These are phyloP conservation scores for Fusarium continuum DNA, from an alignment of 2,329 filamentous ascomycete genomes.

Conservation along the genomic window DNA sequence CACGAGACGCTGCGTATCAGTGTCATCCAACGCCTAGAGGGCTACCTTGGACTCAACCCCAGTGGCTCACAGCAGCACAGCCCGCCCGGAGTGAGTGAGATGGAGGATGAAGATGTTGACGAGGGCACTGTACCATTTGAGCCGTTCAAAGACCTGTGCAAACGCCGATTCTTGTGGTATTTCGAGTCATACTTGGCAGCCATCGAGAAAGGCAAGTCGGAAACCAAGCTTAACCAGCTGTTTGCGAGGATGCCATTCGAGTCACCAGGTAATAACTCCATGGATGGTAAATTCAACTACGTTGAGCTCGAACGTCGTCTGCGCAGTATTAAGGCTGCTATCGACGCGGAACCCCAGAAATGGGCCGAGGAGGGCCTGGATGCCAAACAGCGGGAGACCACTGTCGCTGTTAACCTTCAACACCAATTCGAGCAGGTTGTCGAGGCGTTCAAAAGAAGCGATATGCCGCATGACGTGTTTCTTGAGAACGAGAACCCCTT, in stretches of 20 bases:
- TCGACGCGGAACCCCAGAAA: conserved; percentile 74
- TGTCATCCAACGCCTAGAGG: conserved; percentile 85
- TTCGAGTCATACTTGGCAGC: conserved; percentile 84
- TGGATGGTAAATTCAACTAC: conserved; percentile 90
- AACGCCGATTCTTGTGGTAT: conserved; percentile 95
- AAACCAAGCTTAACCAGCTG: conserved; percentile 68
- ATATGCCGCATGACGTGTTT: conserved; percentile 77
- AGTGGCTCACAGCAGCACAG: conserved; percentile 54
- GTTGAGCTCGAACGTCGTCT: conserved; percentile 75
- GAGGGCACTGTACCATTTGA: conserved; percentile 72
- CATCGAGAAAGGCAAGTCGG: conserved; percentile 70
- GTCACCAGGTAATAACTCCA: conserved; percentile 70
- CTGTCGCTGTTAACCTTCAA: conserved; percentile 82
- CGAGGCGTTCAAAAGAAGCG: conserved; percentile 75
- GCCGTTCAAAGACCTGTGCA: conserved; percentile 89
- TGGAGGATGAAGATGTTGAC: conserved; percentile 61
- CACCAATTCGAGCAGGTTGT: conserved; percentile 86
- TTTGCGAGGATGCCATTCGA: conserved; percentile 95
- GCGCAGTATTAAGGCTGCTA: conserved; percentile 70
- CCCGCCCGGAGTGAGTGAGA: conserved; percentile 46
- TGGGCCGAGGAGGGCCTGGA: conserved; percentile 78
- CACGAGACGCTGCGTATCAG: conserved; percentile 90
- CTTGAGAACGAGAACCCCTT: conserved; percentile 87
- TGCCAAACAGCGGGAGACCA: conserved; percentile 71
- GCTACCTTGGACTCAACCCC: conserved; percentile 72